Base-by-base conservation (phyloP, 257 asterid genomes). In the Voacanga thouarsii region DNA sequence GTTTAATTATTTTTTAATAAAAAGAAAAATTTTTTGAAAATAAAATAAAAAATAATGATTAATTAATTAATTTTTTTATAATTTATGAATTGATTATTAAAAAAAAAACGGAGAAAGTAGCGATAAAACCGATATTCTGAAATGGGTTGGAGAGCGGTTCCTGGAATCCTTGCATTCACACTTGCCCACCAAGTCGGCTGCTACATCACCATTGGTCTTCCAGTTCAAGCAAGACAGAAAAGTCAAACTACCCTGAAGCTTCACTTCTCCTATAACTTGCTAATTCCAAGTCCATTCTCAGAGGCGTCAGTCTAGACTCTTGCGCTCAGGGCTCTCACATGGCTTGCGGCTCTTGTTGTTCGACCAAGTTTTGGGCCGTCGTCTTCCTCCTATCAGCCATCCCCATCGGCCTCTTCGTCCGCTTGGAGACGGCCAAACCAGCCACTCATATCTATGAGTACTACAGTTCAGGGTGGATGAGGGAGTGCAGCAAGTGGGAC, bases 401-500 rank as follows among this genome's bases (percentile, higher is more conserved):
- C 66, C 97, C 97, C 28, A 56, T 88, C 28, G 97, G 96, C 21
- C 83, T 87, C 82, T 65, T 94, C 43, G 79, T 94, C 59, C 97
- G 82, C 56, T 80, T 87, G 44, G 98, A 91, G 50, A 88, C 94
- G 0, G 79, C 90, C 21, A 81, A 72, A 60, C 94, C 90, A 10
- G 47, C 86, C n/a, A 83, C 89, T 28, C 94, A 90, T 86, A 86
- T 80, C 26, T 89, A 79, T 84, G 79, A 86, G 83, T 91, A 83
- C 90, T 84, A 80, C 90, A 86, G 96, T 90, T 50, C 71, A 7
- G 96, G 97, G 1, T 92, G 94, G 94, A 74, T 95, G 71, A 89
- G 99, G n/a, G 99, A 95, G 89, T 85, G 92, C 83, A 63, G 90
- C 76, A 95, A 91, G 82, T 95, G 97, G 97, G 99, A 95, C 85